phyloP scores from a whole-genome alignment of 2,329 filamentous ascomycete genomes.

The Dactylellina sp. region DNA sequence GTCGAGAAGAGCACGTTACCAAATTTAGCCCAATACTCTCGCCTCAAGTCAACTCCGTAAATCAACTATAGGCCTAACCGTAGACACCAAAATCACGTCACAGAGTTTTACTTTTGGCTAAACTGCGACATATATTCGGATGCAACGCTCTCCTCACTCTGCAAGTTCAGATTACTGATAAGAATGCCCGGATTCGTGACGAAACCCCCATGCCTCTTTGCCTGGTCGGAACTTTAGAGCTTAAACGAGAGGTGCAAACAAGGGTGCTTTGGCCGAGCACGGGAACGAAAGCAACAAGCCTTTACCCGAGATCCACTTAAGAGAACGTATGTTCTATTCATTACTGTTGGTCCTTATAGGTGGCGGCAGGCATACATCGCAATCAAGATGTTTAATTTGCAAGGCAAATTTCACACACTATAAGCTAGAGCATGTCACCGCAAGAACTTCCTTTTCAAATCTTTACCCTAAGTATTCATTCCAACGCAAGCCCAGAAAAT shows the following conservation, averaged over 20 bases:
- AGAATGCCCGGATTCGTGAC: slow-evolving; percentile 22
- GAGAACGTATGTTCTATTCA: too few species aligned
- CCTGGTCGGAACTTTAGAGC: slow-evolving; percentile 7
- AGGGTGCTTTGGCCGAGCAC: slow-evolving; percentile 24
- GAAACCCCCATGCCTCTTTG: background rate
- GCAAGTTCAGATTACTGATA: slow-evolving; percentile 41
- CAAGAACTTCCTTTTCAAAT: too few species aligned
- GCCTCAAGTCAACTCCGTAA: background rate
- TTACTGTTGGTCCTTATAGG: too few species aligned
- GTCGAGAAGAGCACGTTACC: slow-evolving; percentile 7
- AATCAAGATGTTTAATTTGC: too few species aligned
- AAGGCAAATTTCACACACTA: too few species aligned
- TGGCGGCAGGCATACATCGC: too few species aligned
- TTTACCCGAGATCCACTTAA: slow-evolving; percentile 36
- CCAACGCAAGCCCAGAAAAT: too few species aligned
- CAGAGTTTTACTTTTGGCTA: slow-evolving; percentile 15
- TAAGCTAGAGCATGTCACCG: too few species aligned
- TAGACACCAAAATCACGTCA: slow-evolving; percentile 28
- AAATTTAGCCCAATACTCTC: slow-evolving; percentile 27
- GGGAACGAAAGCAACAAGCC: slow-evolving; percentile 32
- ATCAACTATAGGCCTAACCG: too few species aligned
- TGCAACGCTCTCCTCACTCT: slow-evolving; percentile 39
- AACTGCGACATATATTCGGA: slow-evolving; percentile 14
- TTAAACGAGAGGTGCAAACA: slow-evolving; percentile 26
- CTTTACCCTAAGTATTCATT: too few species aligned